These are phyloP conservation scores for Glaciozyma martinii DNA, from an alignment of 768 basidiomycete genomes.

Conservation along the genomic window DNA sequence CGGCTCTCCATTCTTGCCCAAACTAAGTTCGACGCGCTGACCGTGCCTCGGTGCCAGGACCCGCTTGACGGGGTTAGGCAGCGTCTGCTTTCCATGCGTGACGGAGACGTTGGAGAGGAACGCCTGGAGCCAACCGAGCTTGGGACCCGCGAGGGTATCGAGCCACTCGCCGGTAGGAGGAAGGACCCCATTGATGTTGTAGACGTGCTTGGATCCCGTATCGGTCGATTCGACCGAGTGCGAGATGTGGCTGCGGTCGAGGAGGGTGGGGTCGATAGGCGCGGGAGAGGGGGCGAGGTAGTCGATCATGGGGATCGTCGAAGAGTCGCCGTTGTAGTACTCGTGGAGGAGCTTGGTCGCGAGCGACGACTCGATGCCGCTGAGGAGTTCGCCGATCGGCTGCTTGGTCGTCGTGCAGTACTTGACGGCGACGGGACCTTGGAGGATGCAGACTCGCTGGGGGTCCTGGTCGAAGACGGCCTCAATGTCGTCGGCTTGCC, in stretches of 20 bases:
- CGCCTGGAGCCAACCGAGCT: constrained; percentile 77
- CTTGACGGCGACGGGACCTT: constrained; percentile 90
- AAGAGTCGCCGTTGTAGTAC: constrained; percentile 66
- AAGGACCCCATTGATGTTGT: constrained; percentile 44
- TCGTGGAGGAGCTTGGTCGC: constrained; percentile 67
- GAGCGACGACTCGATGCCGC: constrained; percentile 70
- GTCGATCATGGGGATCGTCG: constrained; percentile 67
- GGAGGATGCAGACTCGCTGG: constrained; percentile 92
- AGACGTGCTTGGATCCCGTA: constrained; percentile 47
- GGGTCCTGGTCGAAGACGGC: constrained; percentile 99
- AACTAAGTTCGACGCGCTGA: constrained; percentile 63
- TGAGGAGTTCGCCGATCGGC: constrained; percentile 84
- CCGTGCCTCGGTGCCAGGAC: constrained; percentile 70
- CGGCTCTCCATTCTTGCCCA: constrained; percentile 26
- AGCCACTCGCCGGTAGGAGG: constrained; percentile 70
- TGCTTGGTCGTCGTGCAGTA: constrained; percentile 81
- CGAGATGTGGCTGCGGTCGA: constrained; percentile 42
- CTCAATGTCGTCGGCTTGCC: constrained; percentile 96
- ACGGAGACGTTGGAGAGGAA: constrained; percentile 70
- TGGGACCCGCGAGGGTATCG: constrained; percentile 68
- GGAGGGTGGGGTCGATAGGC: constrained; percentile 20
- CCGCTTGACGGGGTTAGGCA: constrained; percentile 81
- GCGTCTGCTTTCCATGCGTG: constrained; percentile 73
- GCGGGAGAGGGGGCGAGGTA: constrained; percentile 60
- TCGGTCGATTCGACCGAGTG: constrained; percentile 44